These are phyloP conservation scores for Fraxinus greggii DNA, from an alignment of 305 asterid species.

Conservation along the genomic window DNA sequence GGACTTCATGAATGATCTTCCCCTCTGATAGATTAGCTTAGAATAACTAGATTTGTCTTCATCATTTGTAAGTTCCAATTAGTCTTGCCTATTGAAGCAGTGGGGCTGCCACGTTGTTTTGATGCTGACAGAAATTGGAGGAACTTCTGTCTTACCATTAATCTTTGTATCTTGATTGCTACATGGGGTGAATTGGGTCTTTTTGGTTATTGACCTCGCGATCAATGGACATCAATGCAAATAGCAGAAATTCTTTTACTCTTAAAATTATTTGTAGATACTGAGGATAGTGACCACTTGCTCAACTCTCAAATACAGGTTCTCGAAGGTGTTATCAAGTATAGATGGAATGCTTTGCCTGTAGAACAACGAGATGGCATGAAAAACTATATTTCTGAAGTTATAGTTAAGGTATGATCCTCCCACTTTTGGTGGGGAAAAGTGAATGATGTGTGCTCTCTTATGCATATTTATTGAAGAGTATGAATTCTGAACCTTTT, in stretches of 20 bases:
- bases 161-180: neutral
- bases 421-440: neutral
- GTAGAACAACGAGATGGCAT: conserved; percentile 96
- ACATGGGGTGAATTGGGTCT: neutral
- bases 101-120: neutral
- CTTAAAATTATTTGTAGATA: conserved; percentile 11
- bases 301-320: conserved; percentile 54
- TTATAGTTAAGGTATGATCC: conserved; percentile 80
- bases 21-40: neutral
- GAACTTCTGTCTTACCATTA: neutral
- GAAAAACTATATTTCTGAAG: conserved; percentile 98
- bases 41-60: neutral
- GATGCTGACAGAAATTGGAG: neutral
- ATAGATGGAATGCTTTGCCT: conserved; percentile 97
- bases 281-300: conserved; percentile 18
- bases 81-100: neutral
- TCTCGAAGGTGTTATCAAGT: conserved; percentile 95
- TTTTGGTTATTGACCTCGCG: neutral
- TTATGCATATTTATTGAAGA: neutral
- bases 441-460: neutral
- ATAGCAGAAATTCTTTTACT: neutral
- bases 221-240: neutral
- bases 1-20: neutral
- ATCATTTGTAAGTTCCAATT: neutral
- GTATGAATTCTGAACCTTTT: conserved; percentile 15